Conservation (phyloP, 1,139 yeast species). For the Protomyces pachydermus region DNA sequence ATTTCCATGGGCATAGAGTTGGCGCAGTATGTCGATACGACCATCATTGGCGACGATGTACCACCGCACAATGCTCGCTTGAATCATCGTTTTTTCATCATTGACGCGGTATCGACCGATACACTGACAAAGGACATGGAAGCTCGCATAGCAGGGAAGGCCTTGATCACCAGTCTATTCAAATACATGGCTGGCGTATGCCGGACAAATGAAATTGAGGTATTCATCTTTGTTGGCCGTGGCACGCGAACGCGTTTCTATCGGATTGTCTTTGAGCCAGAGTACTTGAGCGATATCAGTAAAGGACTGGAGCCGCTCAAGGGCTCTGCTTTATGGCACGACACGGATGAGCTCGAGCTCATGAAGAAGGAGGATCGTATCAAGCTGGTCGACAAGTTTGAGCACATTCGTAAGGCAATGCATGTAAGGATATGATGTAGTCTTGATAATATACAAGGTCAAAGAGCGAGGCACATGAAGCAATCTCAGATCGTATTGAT, state of each 20-base stretch:
- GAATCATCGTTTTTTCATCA: conserved; percentile 24
- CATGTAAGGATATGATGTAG: conserved; percentile 17
- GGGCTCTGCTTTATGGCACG: conserved; percentile 15
- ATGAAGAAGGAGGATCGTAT: conserved; percentile 7
- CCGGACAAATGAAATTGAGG: conserved; percentile 19
- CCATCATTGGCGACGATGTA: conserved; percentile 13
- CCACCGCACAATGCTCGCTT: conserved; percentile 9
- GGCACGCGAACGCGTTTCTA: conserved; percentile 14
- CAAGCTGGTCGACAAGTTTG: conserved; percentile 12
- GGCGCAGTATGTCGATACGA: conserved; percentile 23
- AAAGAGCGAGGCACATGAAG: too few species aligned
- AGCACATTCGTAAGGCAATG: conserved; percentile 20
- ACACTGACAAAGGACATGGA: conserved; percentile 19
- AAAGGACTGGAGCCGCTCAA: conserved; percentile 17
- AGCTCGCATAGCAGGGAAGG: conserved; percentile 21
- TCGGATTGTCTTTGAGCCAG: conserved; percentile 25
- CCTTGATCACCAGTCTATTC: conserved; percentile 19
- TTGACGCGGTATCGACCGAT: conserved; percentile 21
- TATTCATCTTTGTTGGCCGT: conserved; percentile 21
- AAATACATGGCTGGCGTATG: conserved; percentile 27
- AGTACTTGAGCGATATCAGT: conserved; percentile 21
- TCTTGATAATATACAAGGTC: neutral
- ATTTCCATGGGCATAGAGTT: conserved; percentile 6
- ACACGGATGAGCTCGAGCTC: conserved; percentile 16
- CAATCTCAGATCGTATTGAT: neutral